phyloP scores from a whole-genome alignment of 176 grass and related monocot genomes.

The Triticum timopheevii region DNA sequence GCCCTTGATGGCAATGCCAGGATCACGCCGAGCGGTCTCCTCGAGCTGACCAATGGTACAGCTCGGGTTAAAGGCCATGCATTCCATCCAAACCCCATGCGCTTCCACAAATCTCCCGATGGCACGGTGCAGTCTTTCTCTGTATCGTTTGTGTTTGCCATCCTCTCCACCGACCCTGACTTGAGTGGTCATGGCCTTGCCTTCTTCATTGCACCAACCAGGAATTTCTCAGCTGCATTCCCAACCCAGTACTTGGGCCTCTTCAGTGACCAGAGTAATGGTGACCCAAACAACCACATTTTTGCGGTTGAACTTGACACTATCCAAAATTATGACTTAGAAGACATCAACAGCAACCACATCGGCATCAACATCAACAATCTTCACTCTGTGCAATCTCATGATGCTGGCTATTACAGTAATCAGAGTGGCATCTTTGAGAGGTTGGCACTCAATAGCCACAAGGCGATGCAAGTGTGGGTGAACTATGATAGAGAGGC shows the following conservation, averaged over 20 bases:
- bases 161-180: neutral
- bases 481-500: neutral
- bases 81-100: neutral
- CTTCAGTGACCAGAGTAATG: neutral
- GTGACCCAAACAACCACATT: constrained; percentile 1
- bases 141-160: neutral
- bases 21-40: neutral
- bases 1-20: neutral
- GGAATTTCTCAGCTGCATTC: constrained; percentile 8
- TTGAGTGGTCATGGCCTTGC: constrained; percentile 23
- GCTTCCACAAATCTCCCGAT: neutral
- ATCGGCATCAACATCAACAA: neutral
- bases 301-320: constrained; percentile 45
- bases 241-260: constrained; percentile 37
- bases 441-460: neutral
- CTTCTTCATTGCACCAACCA: constrained; percentile 33
- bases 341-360: neutral
- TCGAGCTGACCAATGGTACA: constrained; percentile 24
- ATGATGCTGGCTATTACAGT: neutral
- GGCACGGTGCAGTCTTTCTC: constrained; percentile 30
- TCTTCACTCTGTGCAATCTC: neutral
- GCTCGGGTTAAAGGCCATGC: neutral
- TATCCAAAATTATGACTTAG: neutral
- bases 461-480: constrained; percentile 14
- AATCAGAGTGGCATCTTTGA: neutral